Base-by-base conservation (phyloP, 768 basidiomycete species). In the Phaeotremella skinneri region DNA sequence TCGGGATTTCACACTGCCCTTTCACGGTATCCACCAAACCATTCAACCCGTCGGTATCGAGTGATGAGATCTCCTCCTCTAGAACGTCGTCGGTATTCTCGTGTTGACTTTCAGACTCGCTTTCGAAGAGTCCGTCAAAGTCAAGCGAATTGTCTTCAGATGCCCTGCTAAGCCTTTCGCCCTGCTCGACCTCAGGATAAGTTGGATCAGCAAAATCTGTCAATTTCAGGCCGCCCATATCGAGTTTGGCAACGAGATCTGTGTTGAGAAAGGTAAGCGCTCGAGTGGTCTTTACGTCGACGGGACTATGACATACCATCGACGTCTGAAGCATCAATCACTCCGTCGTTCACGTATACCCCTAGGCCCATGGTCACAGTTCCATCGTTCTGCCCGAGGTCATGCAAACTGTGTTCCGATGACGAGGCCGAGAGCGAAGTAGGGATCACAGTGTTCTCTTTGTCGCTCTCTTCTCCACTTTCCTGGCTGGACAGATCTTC, bases 171-270 rank as follows among this genome's bases (percentile, higher is more conserved):
- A 13, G 11, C n/a, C n/a, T n/a, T n/a, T 45, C 43, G 23, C 21
- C 43, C 7, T 13, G 7, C 9, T 7, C 11, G 11, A 21, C 6
- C 13, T 45, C 43, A 23, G 21, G 43, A 45, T 45, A 45, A 6
- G 43, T 45, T 11, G 68, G 71, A 58, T 73, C 71, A 14, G 61
- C 62, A 55, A 73, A 70, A 55, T 73, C 71, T 16, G 57, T 52
- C 20, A 73, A 27, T 16, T 42, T 42, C 6, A 73, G 43, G 23
- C 68, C 68, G 23, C 71, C 71, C 66, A 73, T 61, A 47, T 73
- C 64, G 3, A 73, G 56, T 14, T 66, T 61, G 47, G 42, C 55
- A 16, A 57, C 9, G 0, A 26, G 14, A 20, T 52, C 58, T 55
- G 32, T 34, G 21, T n/a, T n/a, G n/a, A n/a, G n/a, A n/a, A n/a